Evolutionary conservation across 2,329 filamentous ascomycete species (phyloP).

Genomic region (Paraphaeosphaeria sporulosa): DNA sequence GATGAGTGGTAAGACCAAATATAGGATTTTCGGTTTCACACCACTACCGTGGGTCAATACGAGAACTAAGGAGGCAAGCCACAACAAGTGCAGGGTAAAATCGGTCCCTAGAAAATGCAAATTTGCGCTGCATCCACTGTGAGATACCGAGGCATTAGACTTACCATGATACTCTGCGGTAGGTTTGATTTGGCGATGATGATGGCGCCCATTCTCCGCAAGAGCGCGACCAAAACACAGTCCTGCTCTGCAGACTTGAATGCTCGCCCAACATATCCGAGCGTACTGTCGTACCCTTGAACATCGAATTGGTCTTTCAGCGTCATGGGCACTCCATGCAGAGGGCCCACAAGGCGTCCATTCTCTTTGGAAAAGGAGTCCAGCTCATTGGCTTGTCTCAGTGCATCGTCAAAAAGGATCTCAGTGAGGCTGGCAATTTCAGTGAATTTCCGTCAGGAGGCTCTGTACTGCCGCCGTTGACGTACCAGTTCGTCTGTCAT

Average conservation of each 20-base stretch:
- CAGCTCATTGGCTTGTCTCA: constrained; percentile 50
- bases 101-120: neutral
- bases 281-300: constrained; percentile 54
- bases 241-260: constrained; percentile 60
- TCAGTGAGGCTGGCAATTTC: constrained; percentile 58
- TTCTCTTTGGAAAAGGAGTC: constrained; percentile 49
- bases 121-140: neutral
- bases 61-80: constrained; percentile 47
- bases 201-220: constrained; percentile 61
- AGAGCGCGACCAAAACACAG: constrained; percentile 63
- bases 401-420: constrained; percentile 56
- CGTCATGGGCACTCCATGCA: constrained; percentile 58
- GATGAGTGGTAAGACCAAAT: constrained; percentile 65
- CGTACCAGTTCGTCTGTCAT: constrained; percentile 49
- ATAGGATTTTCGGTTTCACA: constrained; percentile 70
- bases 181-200: constrained; percentile 62
- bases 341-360: constrained; percentile 52
- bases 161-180: constrained; percentile 64
- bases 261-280: constrained; percentile 71
- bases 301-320: constrained; percentile 61
- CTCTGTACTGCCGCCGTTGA: constrained; percentile 55
- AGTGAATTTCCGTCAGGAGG: constrained; percentile 49
- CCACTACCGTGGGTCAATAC: constrained; percentile 59
- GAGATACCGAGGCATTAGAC: constrained; percentile 17
- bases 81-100: neutral